Evolutionary conservation across 257 asterid species (phyloP).

Genomic region (Capsicum baccatum): DNA sequence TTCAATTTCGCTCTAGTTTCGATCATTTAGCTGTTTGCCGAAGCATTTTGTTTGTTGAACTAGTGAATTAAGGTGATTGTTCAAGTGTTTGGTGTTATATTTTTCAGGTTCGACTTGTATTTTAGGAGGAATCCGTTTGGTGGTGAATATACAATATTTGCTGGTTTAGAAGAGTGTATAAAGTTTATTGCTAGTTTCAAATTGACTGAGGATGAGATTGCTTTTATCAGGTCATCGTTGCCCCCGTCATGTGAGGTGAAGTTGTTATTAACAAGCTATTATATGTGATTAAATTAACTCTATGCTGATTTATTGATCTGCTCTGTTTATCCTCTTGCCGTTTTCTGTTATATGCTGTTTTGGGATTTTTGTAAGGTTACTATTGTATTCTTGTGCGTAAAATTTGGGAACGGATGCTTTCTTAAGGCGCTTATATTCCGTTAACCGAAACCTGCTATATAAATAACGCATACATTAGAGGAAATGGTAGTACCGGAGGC

Average conservation of each 20-base stretch:
- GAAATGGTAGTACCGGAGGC: background rate
- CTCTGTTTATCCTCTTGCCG: background rate
- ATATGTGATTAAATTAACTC: background rate
- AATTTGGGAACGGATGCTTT: background rate
- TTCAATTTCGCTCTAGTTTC: background rate
- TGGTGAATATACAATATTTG: constrained; percentile 93
- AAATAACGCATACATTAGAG: background rate
- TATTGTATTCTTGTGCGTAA: background rate
- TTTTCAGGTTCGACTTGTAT: constrained; percentile 85
- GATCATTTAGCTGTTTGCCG: background rate
- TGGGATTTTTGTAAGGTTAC: background rate
- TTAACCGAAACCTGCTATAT: background rate
- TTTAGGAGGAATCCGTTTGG: constrained; percentile 91
- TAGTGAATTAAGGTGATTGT: background rate
- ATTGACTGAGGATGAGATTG: constrained; percentile 81
- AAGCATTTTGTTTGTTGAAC: background rate
- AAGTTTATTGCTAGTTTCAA: constrained; percentile 82
- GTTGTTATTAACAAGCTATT: background rate
- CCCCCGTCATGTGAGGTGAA: constrained; percentile 93
- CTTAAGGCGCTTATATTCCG: background rate
- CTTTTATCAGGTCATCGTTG: constrained; percentile 63
- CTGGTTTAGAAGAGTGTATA: constrained; percentile 97
- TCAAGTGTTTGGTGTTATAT: constrained; percentile 4
- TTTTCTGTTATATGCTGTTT: background rate
- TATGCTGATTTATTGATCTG: background rate